Evolutionary conservation across 768 basidiomycete species (phyloP), one percentile per base, ranked within the genome.

Genomic region (Leccinum imitatum): DNA sequence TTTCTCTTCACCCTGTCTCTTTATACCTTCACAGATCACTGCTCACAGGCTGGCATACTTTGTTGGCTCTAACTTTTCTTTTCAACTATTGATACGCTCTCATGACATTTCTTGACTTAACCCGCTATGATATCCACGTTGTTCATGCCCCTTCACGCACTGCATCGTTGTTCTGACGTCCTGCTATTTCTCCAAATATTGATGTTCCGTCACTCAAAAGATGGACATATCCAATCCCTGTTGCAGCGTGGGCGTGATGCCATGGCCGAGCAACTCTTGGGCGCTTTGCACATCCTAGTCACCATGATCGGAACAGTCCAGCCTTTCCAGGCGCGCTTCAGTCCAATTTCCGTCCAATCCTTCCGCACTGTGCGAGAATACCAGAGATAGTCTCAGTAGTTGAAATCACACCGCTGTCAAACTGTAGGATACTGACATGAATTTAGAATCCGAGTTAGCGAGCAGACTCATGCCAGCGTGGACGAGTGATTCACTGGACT

Each of bases 231-330:
- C 44, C 17, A 50, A 56, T 21, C 14, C 31, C 53, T 54, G 5
- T 64, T 58, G 71, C 13, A 78, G 1, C 80, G 80, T n/a, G 89
- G 74, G 19, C 52, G 73, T 71, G 25, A 89, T 70, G 58, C 83
- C 87, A 63, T 76, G 75, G 56, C 83, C 80, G 76, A 92, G 92
- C 10, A 77, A 78, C 15, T 79, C 73, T 82, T 37, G 90, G 84
- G 71, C 83, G 82, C 62, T 75, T 78, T 17, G 95, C 87, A 71
- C 97, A 98, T 11, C 80, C 80, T 62, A 98, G 14, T 3, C 30
- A 33, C 11, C 73, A 74, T 98, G 97, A 75, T 98, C 91, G 71
- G 9, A 97, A 98, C 64, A 95, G 10, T 46, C 10, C 11, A 46
- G 44, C n/a, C 5, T 46, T 46, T 19, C 44, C 44, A n/a, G 9